A percentile compares a stretch with the other conserved stretches of the same genome.
Conservation (phyloP, 345 rosid species). For the Gossypium raimondii region DNA sequence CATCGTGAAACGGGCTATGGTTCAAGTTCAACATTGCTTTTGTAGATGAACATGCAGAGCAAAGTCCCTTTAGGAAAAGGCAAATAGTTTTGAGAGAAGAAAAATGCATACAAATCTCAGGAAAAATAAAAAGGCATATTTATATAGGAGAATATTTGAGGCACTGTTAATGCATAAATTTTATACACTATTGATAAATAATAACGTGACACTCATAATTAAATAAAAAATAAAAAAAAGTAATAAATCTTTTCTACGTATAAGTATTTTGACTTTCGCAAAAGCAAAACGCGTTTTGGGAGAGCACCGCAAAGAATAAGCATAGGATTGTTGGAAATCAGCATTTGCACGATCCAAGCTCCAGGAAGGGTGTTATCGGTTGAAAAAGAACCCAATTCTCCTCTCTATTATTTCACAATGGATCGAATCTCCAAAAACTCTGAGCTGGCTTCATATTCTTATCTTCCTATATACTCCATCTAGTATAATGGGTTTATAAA, state of each 20-base stretch:
- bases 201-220: too few relatives aligned
- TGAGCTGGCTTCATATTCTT: conserved; percentile 7
- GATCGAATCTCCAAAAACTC: conserved; percentile 26
- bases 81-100: conserved; percentile 18
- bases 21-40: background rate
- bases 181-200: too few relatives aligned
- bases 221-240: too few relatives aligned
- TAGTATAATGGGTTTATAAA: background rate
- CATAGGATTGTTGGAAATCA: conserved; percentile 25
- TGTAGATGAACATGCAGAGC: conserved; percentile 20
- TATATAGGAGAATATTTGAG: too few relatives aligned
- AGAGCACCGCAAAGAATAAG: background rate
- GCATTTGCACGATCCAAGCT: conserved; percentile 14
- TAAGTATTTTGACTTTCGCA: conserved; percentile 6
- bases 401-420: conserved; percentile 3
- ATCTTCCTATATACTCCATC: conserved; percentile 29
- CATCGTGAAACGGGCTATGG: background rate
- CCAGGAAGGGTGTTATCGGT: background rate
- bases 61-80: conserved; percentile 1
- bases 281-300: conserved; percentile 25
- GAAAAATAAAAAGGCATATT: background rate
- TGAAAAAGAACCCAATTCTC: conserved; percentile 40
- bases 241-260: background rate
- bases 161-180: too few relatives aligned
- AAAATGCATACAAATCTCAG: conserved; percentile 11